Percentiles rank a stretch among this genome's conserved stretches.
Evolutionary conservation across 371 early-diverging fungal species (phyloP).

Genomic region (Coemansia sp.): DNA sequence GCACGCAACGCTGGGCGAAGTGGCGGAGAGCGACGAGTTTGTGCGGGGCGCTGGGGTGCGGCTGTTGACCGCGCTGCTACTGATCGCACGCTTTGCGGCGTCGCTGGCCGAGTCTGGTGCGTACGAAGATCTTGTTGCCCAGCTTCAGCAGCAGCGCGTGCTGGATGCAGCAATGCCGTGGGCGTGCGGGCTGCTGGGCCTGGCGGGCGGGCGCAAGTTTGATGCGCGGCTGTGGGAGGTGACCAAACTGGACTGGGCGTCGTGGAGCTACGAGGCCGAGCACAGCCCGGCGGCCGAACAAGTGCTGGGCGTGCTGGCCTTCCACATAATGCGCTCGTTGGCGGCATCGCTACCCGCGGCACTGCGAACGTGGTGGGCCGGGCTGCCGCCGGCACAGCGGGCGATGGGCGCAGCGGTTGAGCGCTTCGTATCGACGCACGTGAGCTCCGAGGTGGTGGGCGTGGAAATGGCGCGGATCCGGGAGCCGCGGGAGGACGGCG

Average conservation of each 20-base stretch:
- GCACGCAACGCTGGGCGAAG: constrained; percentile 9
- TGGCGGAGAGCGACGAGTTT: constrained; percentile 21
- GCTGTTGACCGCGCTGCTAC: constrained; percentile 21
- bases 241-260: constrained; percentile 23
- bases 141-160: constrained; percentile 4
- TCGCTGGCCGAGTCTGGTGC: constrained; percentile 6
- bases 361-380: constrained; percentile 44
- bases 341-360: constrained; percentile 34
- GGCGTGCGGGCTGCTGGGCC: constrained; percentile 36
- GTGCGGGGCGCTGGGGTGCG: constrained; percentile 24
- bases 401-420: constrained; percentile 23
- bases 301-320: constrained; percentile 22
- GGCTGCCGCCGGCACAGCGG: constrained; percentile 30
- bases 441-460: constrained; percentile 66
- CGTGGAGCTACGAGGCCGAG: constrained; percentile 16
- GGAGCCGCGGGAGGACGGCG: constrained; percentile 42
- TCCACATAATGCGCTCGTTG: constrained; percentile 18
- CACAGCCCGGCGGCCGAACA: constrained; percentile 23
- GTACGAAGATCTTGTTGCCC: constrained; percentile 22
- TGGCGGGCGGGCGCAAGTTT: constrained; percentile 1
- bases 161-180: constrained; percentile 40
- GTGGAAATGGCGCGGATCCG: constrained; percentile 61
- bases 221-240: constrained; percentile 29
- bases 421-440: constrained; percentile 53
- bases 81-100: constrained; percentile 23